Evolutionary conservation across 2,329 filamentous ascomycete species (phyloP), one percentile per base, ranked within the genome.

Genomic region (Dactylella cylindrospora): DNA sequence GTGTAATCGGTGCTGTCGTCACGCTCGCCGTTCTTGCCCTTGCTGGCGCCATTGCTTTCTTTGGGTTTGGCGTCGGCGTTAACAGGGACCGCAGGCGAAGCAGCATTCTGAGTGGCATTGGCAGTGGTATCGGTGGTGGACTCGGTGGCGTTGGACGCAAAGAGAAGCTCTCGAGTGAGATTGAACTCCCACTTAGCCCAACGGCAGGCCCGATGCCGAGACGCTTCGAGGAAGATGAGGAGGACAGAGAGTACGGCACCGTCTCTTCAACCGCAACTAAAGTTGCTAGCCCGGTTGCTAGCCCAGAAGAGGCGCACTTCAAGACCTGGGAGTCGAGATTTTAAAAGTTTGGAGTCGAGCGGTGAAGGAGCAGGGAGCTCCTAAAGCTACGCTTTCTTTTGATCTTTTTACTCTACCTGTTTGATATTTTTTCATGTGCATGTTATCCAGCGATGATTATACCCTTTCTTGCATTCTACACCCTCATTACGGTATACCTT

Each of bases 141-240:
- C n/a, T n/a, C n/a, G n/a, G n/a, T n/a, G n/a, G n/a, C n/a, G 28
- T 57, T 5, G 41, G 52, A 32, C 29, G 40, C 9, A 54, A 54
- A 17, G 57, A 62, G 29, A 62, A 62, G 20, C 7, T 62, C 2
- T 31, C 44, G 23, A 62, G 57, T 26, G 57, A 62, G 19, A 62
- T 62, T 17, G 57, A 62, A 20, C 23, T 62, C 9, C 57, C 57
- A 9, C 45, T 62, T 9, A 62, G 57, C 23, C 57, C 57, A 6
- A 54, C 49, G 7, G 57, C 57, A 10, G 41, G 15, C 3, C 57
- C 49, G 6, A 54, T 54, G 49, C 29, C 49, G 5, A 33, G 29
- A 8, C 25, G 13, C 1, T 62, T 54, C 17, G 49, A 35, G 10
- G 54, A 62, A 5, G 57, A 62, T 20, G 49, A 49, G 10, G 57